phyloP scores from a whole-genome alignment of 129 eudicot species.

The Solidago caesia region DNA sequence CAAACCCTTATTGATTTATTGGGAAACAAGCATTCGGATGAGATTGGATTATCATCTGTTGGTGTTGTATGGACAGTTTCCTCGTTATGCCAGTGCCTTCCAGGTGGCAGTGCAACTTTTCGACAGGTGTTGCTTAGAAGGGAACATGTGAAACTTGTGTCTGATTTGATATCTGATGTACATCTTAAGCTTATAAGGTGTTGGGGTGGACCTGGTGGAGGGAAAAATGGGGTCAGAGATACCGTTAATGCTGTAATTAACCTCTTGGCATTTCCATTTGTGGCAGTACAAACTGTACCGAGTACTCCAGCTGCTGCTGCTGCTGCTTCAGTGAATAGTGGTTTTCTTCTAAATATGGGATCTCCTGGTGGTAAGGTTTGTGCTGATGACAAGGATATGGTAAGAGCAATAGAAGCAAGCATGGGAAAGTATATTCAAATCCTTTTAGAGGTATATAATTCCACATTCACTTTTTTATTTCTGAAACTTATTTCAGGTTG shows the following conservation, averaged over 20 bases:
- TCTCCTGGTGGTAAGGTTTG: slow-evolving; percentile 93
- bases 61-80: slow-evolving; percentile 96
- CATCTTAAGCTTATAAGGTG: slow-evolving; percentile 65
- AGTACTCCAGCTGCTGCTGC: slow-evolving; percentile 80
- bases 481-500: not conserved
- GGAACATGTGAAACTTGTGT: slow-evolving; percentile 59
- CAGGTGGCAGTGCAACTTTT: slow-evolving; percentile 78
- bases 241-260: slow-evolving; percentile 75
- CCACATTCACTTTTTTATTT: not conserved
- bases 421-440: slow-evolving; percentile 79
- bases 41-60: slow-evolving; percentile 73
- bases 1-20: slow-evolving; percentile 74
- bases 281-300: slow-evolving; percentile 73
- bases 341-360: slow-evolving; percentile 76
- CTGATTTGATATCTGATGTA: slow-evolving; percentile 63
- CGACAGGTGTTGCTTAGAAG: slow-evolving; percentile 78
- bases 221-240: slow-evolving; percentile 72
- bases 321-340: slow-evolving; percentile 86
- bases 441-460: slow-evolving; percentile 63
- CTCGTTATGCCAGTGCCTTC: slow-evolving; percentile 76
- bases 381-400: slow-evolving; percentile 75
- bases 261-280: slow-evolving; percentile 93
- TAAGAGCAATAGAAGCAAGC: slow-evolving; percentile 76
- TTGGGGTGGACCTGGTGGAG: slow-evolving; percentile 98
- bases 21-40: slow-evolving; percentile 46